phyloP scores from a whole-genome alignment of 2,329 filamentous ascomycete species.

The Colletotrichum paranaense region DNA sequence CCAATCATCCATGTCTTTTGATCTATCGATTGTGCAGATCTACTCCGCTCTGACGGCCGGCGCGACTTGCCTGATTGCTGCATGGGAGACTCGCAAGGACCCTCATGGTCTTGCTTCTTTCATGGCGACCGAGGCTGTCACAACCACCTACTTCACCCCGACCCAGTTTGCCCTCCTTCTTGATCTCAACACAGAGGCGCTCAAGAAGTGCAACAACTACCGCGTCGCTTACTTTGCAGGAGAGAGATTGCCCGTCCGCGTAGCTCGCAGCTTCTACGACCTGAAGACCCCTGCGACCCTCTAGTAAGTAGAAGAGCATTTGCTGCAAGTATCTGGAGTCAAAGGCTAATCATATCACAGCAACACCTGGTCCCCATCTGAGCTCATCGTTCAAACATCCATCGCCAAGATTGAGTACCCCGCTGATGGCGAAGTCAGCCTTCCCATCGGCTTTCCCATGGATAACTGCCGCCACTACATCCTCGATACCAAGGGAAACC shows the following conservation, averaged over 20 bases:
- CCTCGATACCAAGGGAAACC: slow-evolving; percentile 44
- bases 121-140: slow-evolving; percentile 37
- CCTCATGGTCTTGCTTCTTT: slow-evolving; percentile 39
- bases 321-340: background rate
- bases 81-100: slow-evolving; percentile 40
- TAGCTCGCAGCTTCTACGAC: slow-evolving; percentile 40
- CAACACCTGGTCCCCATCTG: slow-evolving; percentile 10
- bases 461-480: slow-evolving; percentile 51
- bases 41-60: slow-evolving; percentile 11
- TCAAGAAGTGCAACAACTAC: slow-evolving; percentile 38
- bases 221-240: slow-evolving; percentile 40
- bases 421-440: slow-evolving; percentile 31
- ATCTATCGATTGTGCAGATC: background rate
- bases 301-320: background rate
- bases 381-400: slow-evolving; percentile 40
- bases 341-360: background rate
- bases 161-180: slow-evolving; percentile 32
- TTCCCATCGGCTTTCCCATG: slow-evolving; percentile 40
- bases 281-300: slow-evolving; percentile 37
- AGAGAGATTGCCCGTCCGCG: slow-evolving; percentile 39
- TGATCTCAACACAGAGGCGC: slow-evolving; percentile 37
- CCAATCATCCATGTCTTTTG: slow-evolving; percentile 31
- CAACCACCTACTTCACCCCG: background rate
- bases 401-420: slow-evolving; percentile 37
- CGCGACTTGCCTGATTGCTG: slow-evolving; percentile 39